A percentile compares a stretch with the other conserved stretches of the same genome.
Evolutionary conservation across 768 basidiomycete genomes (phyloP).

Genomic region (Macrocybe gigantea): DNA sequence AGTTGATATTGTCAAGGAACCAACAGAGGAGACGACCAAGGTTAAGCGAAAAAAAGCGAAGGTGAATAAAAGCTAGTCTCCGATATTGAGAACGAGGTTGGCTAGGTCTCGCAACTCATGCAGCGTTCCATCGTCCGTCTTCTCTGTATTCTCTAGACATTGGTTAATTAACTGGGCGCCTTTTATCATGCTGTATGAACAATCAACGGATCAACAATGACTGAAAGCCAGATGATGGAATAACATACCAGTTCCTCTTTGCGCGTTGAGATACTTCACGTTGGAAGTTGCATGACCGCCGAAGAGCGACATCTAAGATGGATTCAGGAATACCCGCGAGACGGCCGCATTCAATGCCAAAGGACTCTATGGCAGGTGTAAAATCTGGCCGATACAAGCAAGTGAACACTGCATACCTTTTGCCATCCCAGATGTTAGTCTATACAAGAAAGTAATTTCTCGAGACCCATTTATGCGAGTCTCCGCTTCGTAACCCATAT

Average conservation of each 20-base stretch:
- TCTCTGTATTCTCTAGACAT: slow-evolving; percentile 13
- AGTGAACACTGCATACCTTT: slow-evolving; percentile 28
- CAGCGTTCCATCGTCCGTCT: slow-evolving; percentile 13
- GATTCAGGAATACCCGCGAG: slow-evolving; percentile 76
- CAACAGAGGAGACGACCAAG: slow-evolving; percentile 23
- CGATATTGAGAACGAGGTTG: slow-evolving; percentile 15
- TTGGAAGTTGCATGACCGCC: slow-evolving; percentile 52
- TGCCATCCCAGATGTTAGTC: slow-evolving; percentile 64
- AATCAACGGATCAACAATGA: not conserved
- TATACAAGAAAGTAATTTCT: slow-evolving; percentile 86
- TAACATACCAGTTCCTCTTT: slow-evolving; percentile 41
- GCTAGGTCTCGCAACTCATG: slow-evolving; percentile 20
- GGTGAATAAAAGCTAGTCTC: slow-evolving; percentile 23
- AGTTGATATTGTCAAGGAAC: slow-evolving; percentile 14
- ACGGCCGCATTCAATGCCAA: slow-evolving; percentile 89
- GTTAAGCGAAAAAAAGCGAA: slow-evolving; percentile 39
- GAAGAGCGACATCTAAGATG: slow-evolving; percentile 57
- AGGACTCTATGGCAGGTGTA: slow-evolving; percentile 47
- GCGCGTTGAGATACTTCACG: slow-evolving; percentile 42
- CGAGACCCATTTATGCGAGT: slow-evolving; percentile 64
- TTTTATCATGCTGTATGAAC: slow-evolving; percentile 15
- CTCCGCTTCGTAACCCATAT: slow-evolving; percentile 81
- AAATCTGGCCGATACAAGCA: not conserved
- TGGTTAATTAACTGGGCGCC: slow-evolving; percentile 19
- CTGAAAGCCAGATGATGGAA: not conserved